Percentiles rank a stretch among this genome's conserved stretches.
These are phyloP conservation scores for Mycosarcoma maydis DNA, from an alignment of 1,284 basidiomycete genomes.

Conservation along the genomic window DNA sequence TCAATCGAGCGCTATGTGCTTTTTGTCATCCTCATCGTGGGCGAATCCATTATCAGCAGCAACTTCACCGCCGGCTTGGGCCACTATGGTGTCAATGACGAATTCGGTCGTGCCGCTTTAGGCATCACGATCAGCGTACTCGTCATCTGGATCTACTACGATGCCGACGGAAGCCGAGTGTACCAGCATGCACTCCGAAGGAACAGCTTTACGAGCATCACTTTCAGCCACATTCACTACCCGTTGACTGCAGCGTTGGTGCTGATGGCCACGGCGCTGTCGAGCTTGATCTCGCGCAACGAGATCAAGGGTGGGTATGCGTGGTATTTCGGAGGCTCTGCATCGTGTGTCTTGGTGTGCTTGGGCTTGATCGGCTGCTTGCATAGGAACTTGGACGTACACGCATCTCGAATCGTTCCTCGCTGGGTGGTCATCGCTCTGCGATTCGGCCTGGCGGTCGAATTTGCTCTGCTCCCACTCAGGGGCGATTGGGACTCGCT, in stretches of 20 bases:
- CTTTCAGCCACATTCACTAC: slow-evolving; percentile 63
- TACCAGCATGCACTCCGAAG: slow-evolving; percentile 65
- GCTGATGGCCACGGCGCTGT: slow-evolving; percentile 47
- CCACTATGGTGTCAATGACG: slow-evolving; percentile 32
- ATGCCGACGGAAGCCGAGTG: slow-evolving; percentile 55
- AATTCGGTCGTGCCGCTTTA: slow-evolving; percentile 56
- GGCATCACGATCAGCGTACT: slow-evolving; percentile 58
- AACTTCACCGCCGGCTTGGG: slow-evolving; percentile 35
- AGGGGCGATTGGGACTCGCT: slow-evolving; percentile 48
- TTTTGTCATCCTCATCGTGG: slow-evolving; percentile 62
- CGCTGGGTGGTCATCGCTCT: slow-evolving; percentile 45
- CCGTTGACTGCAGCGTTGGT: slow-evolving; percentile 62
- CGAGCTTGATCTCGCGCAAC: slow-evolving; percentile 36
- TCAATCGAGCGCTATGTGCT: slow-evolving; percentile 56
- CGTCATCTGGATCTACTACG: slow-evolving; percentile 64
- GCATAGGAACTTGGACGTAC: slow-evolving; percentile 57
- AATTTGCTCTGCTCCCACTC: slow-evolving; percentile 53
- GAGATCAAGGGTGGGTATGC: slow-evolving; percentile 38
- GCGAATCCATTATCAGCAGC: slow-evolving; percentile 55
- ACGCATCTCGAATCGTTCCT: slow-evolving; percentile 49
- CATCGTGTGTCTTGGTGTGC: slow-evolving; percentile 40
- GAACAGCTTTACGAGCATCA: slow-evolving; percentile 59
- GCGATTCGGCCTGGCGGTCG: slow-evolving; percentile 44
- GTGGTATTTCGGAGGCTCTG: slow-evolving; percentile 61
- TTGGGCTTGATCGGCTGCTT: slow-evolving; percentile 56